Evolutionary conservation across 495 filamentous ascomycete genomes (phyloP).

Genomic region (Aspergillus sparsus): DNA sequence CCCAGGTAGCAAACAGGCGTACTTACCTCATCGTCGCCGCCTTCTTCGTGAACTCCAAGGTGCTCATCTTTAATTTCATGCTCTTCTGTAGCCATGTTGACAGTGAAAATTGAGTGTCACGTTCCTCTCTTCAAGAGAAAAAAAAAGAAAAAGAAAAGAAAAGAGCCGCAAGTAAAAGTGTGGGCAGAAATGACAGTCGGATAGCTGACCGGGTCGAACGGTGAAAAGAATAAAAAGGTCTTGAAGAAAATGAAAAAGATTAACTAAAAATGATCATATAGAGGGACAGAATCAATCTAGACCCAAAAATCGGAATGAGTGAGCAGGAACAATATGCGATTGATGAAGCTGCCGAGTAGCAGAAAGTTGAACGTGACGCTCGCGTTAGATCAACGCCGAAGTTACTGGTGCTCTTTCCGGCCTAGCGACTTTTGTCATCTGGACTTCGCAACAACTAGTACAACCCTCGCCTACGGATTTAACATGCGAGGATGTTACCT

Average conservation of each 20-base stretch:
- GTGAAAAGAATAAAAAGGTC: slow-evolving; percentile 18
- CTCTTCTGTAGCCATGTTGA: slow-evolving; percentile 42
- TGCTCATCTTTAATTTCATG: slow-evolving; percentile 43
- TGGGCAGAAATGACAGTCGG: slow-evolving; percentile 21
- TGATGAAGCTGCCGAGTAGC: slow-evolving; percentile 13
- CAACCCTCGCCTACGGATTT: too few relatives aligned
- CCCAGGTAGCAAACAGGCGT: background rate
- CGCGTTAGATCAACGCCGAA: slow-evolving; percentile 31
- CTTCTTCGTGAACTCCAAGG: slow-evolving; percentile 41
- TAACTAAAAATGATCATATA: slow-evolving; percentile 8
- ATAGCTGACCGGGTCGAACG: slow-evolving; percentile 17
- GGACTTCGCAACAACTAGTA: slow-evolving; percentile 8
- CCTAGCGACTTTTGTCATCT: slow-evolving; percentile 39
- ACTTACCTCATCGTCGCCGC: slow-evolving; percentile 49
- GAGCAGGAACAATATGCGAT: slow-evolving; percentile 13
- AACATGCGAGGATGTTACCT: too few relatives aligned
- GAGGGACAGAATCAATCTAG: slow-evolving; percentile 6
- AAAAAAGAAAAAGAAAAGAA: slow-evolving; percentile 12
- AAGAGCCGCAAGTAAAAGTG: background rate
- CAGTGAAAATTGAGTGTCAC: background rate
- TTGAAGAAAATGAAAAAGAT: slow-evolving; percentile 21
- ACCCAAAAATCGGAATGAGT: slow-evolving; percentile 3
- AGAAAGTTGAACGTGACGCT: slow-evolving; percentile 24
- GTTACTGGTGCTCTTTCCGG: slow-evolving; percentile 33
- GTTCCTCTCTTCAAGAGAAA: slow-evolving; percentile 5